Evolutionary conservation across 2,329 filamentous ascomycete species (phyloP).

Genomic region (Epichloe baconii): DNA sequence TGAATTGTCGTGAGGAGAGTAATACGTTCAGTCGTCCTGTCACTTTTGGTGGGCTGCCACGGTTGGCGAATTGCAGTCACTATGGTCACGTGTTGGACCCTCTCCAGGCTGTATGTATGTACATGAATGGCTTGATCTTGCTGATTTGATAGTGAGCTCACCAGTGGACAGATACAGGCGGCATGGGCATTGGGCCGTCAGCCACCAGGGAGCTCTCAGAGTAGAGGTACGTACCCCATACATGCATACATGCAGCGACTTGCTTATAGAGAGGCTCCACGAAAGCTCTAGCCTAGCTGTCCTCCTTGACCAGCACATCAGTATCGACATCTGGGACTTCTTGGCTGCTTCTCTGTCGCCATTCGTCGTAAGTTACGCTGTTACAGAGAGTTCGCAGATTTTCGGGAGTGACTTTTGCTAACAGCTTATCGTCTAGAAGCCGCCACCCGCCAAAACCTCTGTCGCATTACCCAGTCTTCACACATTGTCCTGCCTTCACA

Average conservation of each 20-base stretch:
- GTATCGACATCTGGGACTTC: neutral
- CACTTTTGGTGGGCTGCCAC: slow-evolving; percentile 10
- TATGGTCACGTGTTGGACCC: slow-evolving; percentile 13
- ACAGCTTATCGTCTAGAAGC: neutral
- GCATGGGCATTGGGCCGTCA: too few relatives aligned
- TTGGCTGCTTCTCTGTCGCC: neutral
- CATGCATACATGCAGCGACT: neutral
- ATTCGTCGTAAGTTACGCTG: neutral
- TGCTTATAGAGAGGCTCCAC: neutral
- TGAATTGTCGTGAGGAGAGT: neutral
- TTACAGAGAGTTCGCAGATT: fast-evolving
- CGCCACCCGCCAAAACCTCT: neutral
- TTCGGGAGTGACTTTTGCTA: neutral
- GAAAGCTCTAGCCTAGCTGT: slow-evolving; percentile 11
- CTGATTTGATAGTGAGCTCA: too few relatives aligned
- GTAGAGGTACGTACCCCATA: neutral
- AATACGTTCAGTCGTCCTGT: slow-evolving; percentile 3
- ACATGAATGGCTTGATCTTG: neutral
- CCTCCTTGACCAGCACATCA: slow-evolving; percentile 5
- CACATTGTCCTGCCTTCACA: slow-evolving; percentile 21
- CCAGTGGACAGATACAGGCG: too few relatives aligned
- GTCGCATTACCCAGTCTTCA: slow-evolving; percentile 21
- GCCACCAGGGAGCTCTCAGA: too few relatives aligned
- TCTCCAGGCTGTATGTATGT: neutral
- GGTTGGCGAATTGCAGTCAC: slow-evolving; percentile 15